These are phyloP conservation scores for Colletotrichum limetticola DNA, from an alignment of 2,329 filamentous ascomycete species.

Conservation along the genomic window DNA sequence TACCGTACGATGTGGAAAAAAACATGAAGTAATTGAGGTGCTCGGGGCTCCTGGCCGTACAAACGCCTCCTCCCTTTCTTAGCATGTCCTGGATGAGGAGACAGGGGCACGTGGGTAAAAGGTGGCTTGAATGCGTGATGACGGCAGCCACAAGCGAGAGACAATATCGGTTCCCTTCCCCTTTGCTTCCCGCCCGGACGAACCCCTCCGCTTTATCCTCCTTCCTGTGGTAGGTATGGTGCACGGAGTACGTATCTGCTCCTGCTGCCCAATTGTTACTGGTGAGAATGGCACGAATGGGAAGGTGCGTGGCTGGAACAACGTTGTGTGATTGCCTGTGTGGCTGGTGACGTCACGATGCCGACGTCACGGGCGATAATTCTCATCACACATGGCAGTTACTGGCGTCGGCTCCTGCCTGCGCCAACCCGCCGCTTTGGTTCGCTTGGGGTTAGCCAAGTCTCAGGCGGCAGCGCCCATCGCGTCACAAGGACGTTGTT, in stretches of 20 bases:
- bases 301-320: constrained; percentile 24
- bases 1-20: not conserved
- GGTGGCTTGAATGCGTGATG: not conserved
- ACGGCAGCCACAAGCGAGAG: not conserved
- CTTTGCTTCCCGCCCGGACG: constrained; percentile 1
- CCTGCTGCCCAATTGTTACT: not conserved
- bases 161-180: not conserved
- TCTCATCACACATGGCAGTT: not conserved
- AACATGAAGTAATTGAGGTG: not conserved
- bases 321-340: not conserved
- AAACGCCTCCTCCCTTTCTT: not conserved
- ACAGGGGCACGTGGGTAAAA: not conserved
- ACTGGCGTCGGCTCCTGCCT: constrained; percentile 12
- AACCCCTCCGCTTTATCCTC: constrained; percentile 14
- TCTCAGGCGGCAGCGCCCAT: constrained; percentile 3
- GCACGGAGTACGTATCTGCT: not conserved
- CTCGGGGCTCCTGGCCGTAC: not conserved
- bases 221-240: not conserved
- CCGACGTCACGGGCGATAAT: constrained; percentile 25
- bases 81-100: not conserved
- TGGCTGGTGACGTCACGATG: constrained; percentile 37
- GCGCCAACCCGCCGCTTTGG: not conserved
- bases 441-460: constrained; percentile 5
- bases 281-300: not conserved
- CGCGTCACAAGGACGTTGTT: constrained; percentile 25